Evolutionary conservation across 441 rosid genomes (phyloP), one percentile per base, ranked within the genome.

Genomic region (Mallotus repandus): DNA sequence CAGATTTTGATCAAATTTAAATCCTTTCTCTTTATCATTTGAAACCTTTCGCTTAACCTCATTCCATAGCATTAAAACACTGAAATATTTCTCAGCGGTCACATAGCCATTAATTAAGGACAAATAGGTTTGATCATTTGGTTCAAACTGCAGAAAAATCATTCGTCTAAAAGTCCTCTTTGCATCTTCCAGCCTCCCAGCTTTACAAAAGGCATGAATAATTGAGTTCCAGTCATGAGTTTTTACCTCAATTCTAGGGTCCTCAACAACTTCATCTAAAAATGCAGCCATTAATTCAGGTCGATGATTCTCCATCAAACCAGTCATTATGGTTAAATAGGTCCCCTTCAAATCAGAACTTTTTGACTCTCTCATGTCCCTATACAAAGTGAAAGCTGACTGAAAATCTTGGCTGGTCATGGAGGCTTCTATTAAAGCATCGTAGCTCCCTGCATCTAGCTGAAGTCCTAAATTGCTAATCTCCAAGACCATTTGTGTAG

Each of bases 161-260:
- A 95, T 95, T 76, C 98, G 91, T 85, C 99, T 90, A 60, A 93
- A 86, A 46, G 94, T 93, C 80, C 93, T 89, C 76, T 86, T 85
- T 16, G 91, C 94, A 84, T 95, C 97, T 81, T 92, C 98, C 77
- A 95, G 62, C 66, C 92, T 82, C 35, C 88, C 92, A 0, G 93
- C 91, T 81, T 95, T 95, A 82, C 95, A 91, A 1, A 93, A 95
- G 64, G 98, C 96, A 52, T 95, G 97, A 79, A 95, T 90, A 60
- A 95, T 95, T 53, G 99, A 93, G 76, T 93, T 95, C 97, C 97
- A 93, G 78, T 95, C 99, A 68, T 93, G 99, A 43, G 97, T 88
- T 74, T 91, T 94, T 74, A 91, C 97, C 81, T 89, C 95, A 11
- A 90, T 81, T 55, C 91, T 87, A 71, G 94, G 98, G 66, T 93